These are phyloP conservation scores for Citrus sp. DNA, from an alignment of 345 rosid species.

Conservation along the genomic window DNA sequence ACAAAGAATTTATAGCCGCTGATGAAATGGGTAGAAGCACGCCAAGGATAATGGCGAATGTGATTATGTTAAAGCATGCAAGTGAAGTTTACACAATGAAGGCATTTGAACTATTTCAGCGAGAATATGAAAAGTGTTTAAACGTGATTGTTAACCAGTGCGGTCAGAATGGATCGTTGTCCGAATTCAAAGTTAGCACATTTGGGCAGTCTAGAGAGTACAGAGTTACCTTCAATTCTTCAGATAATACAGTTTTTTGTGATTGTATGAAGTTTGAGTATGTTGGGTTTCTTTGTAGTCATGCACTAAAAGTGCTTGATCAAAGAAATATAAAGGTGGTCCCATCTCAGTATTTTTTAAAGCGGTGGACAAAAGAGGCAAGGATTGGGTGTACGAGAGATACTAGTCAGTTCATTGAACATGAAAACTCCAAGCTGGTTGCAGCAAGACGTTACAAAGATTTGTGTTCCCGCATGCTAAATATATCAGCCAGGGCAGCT, in stretches of 20 bases:
- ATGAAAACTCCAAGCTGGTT: conserved; percentile 25
- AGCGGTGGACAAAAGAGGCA: conserved; percentile 40
- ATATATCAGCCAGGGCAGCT: conserved; percentile 31
- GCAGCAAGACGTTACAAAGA: conserved; percentile 33
- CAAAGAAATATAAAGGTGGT: conserved; percentile 30
- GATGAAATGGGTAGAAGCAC: conserved; percentile 23
- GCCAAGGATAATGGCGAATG: conserved; percentile 31
- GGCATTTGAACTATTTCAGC: conserved; percentile 32
- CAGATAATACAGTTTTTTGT: conserved; percentile 25
- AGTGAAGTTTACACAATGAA: conserved; percentile 27
- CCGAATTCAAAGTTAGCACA: conserved; percentile 25
- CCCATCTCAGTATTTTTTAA: conserved; percentile 33
- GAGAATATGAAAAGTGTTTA: conserved; percentile 32
- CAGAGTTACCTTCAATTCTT: conserved; percentile 19
- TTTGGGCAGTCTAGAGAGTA: conserved; percentile 26
- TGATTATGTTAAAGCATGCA: conserved; percentile 27
- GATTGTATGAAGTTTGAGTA: conserved; percentile 31
- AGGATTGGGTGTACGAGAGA: conserved; percentile 10
- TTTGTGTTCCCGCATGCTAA: conserved; percentile 21
- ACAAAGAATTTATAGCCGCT: conserved; percentile 24
- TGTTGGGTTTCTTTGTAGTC: conserved; percentile 38
- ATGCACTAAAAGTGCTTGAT: conserved; percentile 36
- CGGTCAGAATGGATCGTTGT: conserved; percentile 17
- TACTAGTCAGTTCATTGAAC: conserved; percentile 13
- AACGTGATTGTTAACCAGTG: conserved; percentile 23